Base-by-base conservation (phyloP, 495 filamentous ascomycete genomes). In the Mytilinidion resinicola region DNA sequence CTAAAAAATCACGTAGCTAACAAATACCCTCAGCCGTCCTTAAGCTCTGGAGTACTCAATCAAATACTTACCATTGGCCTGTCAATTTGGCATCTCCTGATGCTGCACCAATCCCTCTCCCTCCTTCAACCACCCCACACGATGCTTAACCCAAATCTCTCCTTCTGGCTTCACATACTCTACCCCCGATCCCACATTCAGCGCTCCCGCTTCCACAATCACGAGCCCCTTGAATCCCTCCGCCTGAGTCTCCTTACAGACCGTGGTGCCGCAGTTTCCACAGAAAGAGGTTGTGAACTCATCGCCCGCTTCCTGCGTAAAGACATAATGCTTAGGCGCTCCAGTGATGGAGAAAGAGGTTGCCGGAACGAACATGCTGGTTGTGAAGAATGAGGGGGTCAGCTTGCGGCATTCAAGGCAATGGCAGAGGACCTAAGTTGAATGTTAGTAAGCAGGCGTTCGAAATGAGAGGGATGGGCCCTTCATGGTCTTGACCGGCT, bases 181-280 rank as follows among this genome's bases (percentile, higher is more conserved):
- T n/a, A 36, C 55, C 0, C 35, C 55, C 25, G 25, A 30, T 30
- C 25, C 25, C 21, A 51, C 38, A 9, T 59, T 55, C 52, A 66
- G 41, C 12, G 59, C 30, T 25, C 63, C 60, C 3, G 55, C 37
- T 30, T 66, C 52, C 12, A 66, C 43, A 33, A 62, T 37, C 25
- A 53, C 35, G 19, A 42, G 53, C 9, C 47, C 59, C 51, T 63
- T 62, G 35, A 62, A 62, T 8, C 53, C 52, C 14, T 55, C 50
- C 1, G 58, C 63, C 25, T 66, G 59, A 38, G 55, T 66, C 48
- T 66, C 59, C 48, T 62, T 59, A 49, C 53, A 60, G n/a, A 66
- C 19, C 9, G 59, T 56, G 30, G 55, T 63, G 5, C 52, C 56
- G 33, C 63, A 66, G 3, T 52, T 20, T 3, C 47, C 52, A 34